Evolutionary conservation across 768 basidiomycete genomes (phyloP).

Genomic region (Psilocybe subaeruginosa): DNA sequence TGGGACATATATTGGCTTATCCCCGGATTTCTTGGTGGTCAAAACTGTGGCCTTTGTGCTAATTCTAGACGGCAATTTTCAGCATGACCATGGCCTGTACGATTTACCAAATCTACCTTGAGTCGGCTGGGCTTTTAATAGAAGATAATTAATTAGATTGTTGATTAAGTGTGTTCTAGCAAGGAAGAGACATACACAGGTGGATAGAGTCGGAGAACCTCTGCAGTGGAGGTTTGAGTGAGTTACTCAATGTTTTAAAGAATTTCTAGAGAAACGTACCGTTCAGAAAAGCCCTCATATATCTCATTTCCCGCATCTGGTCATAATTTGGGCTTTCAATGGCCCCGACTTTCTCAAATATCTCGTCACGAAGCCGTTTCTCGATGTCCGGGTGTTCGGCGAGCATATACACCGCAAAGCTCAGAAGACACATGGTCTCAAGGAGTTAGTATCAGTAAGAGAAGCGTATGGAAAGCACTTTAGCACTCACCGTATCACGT

Average conservation of each 20-base stretch:
- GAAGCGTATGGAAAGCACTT: neutral
- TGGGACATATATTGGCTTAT: constrained; percentile 54
- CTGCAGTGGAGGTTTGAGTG: constrained; percentile 21
- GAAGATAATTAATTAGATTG: constrained; percentile 27
- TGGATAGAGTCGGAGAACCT: constrained; percentile 46
- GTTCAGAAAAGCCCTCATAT: constrained; percentile 36
- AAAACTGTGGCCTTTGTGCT: constrained; percentile 44
- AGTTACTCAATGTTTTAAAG: neutral
- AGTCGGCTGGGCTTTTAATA: constrained; percentile 24
- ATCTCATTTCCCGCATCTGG: constrained; percentile 50
- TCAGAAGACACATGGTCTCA: constrained; percentile 42
- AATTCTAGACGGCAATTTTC: constrained; percentile 18
- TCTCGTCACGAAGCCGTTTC: constrained; percentile 41
- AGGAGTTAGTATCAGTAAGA: neutral
- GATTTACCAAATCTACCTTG: constrained; percentile 26
- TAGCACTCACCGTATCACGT: constrained; percentile 49
- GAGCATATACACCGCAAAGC: constrained; percentile 47
- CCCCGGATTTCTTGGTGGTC: constrained; percentile 40
- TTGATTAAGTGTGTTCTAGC: constrained; percentile 22
- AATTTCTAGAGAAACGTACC: constrained; percentile 20
- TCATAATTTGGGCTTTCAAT: constrained; percentile 41
- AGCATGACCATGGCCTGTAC: neutral
- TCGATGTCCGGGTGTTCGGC: constrained; percentile 45
- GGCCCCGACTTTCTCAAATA: constrained; percentile 41
- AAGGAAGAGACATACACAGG: constrained; percentile 29